Percentiles rank a stretch among this genome's conserved stretches.
phyloP scores from a whole-genome alignment of 2,329 filamentous ascomycete genomes.

The Trematosphaeria pertusa region DNA sequence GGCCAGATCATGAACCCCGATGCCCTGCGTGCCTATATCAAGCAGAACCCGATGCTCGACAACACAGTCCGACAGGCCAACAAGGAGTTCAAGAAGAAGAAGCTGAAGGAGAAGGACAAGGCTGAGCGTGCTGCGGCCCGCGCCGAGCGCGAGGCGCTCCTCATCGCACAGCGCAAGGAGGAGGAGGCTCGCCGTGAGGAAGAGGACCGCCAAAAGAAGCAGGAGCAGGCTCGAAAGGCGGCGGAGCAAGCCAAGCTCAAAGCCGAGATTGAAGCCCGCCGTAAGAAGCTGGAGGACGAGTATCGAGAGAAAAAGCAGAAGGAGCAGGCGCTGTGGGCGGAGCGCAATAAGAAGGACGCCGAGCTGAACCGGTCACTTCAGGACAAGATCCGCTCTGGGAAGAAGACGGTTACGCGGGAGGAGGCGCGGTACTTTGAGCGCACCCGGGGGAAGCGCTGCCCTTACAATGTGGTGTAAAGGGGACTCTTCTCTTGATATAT shows the following conservation, averaged over 20 bases:
- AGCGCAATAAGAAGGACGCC: neutral
- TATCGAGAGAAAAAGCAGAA: neutral
- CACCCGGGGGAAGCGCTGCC: slow-evolving; percentile 2
- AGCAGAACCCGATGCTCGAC: neutral
- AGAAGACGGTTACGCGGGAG: slow-evolving; percentile 2
- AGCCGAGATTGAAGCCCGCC: neutral
- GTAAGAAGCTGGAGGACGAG: neutral
- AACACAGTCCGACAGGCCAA: neutral
- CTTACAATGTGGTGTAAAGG: too few relatives aligned
- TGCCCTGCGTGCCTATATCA: neutral
- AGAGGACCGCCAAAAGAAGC: neutral
- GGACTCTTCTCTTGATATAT: too few relatives aligned
- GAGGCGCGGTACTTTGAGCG: slow-evolving; percentile 5
- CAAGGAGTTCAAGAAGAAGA: neutral
- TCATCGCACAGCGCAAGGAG: neutral
- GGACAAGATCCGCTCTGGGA: slow-evolving; percentile 2
- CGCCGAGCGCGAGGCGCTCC: neutral
- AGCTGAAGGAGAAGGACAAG: neutral
- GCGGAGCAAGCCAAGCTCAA: neutral
- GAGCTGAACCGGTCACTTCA: neutral
- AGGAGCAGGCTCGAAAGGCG: neutral
- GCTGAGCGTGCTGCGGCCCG: neutral
- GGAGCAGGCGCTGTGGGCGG: neutral
- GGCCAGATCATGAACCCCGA: neutral
- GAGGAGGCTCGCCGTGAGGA: neutral